phyloP scores from a whole-genome alignment of 495 filamentous ascomycete species.

The Lophiotrema nucula region DNA sequence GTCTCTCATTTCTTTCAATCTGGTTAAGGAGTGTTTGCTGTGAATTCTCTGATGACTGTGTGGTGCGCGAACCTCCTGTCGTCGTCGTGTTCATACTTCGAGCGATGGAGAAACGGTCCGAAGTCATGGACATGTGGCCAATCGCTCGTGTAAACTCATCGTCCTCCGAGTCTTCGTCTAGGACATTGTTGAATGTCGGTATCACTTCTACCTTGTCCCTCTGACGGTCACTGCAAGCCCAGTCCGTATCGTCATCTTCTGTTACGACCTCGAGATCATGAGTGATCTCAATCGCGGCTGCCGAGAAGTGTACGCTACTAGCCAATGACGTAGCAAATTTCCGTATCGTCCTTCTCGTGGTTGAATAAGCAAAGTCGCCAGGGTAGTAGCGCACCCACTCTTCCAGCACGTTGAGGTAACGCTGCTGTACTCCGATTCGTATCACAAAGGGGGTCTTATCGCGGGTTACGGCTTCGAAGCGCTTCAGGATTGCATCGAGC shows the following conservation, averaged over 20 bases:
- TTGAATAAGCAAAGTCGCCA: conserved; percentile 84
- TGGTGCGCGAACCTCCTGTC: conserved; percentile 26
- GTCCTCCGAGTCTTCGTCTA: conserved; percentile 32
- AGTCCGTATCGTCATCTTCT: conserved; percentile 45
- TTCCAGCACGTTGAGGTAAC: conserved; percentile 77
- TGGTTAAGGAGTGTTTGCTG: conserved; percentile 55
- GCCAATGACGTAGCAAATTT: conserved; percentile 70
- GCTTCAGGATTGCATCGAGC: conserved; percentile 67
- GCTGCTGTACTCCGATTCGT: conserved; percentile 73
- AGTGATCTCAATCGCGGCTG: conserved; percentile 79
- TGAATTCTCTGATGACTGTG: conserved; percentile 33
- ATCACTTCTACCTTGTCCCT: conserved; percentile 18
- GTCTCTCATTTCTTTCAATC: conserved; percentile 71
- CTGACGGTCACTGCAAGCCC: conserved; percentile 41
- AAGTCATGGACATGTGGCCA: conserved; percentile 25
- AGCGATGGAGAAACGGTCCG: conserved; percentile 22
- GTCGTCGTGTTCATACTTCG: conserved; percentile 32
- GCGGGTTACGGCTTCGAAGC: conserved; percentile 62
- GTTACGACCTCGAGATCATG: conserved; percentile 58
- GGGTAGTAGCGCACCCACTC: conserved; percentile 91
- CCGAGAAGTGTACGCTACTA: conserved; percentile 70
- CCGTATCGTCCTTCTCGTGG: conserved; percentile 65
- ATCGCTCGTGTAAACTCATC: conserved; percentile 32
- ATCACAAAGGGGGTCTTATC: conserved; percentile 58
- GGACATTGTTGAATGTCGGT: conserved; percentile 25